Percentiles rank a stretch among this genome's conserved stretches.
These are phyloP conservation scores for Hansenula sp. DNA, from an alignment of 1,139 yeast species.

Conservation along the genomic window DNA sequence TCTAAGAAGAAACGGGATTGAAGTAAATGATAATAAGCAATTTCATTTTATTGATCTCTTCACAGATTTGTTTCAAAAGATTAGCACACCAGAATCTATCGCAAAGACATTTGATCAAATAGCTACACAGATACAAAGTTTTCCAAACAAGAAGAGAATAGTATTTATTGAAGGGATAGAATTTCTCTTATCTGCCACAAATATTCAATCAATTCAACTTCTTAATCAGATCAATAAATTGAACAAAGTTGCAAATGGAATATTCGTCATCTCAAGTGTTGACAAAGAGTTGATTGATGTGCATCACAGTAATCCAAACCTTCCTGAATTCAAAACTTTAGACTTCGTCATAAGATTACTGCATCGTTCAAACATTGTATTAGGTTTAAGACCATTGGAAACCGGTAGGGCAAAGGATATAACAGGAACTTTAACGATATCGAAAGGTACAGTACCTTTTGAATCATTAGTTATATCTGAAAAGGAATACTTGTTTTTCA, in stretches of 20 bases:
- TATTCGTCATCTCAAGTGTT: constrained; percentile 29
- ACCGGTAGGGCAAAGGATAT: constrained; percentile 85
- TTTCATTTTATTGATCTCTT: constrained; percentile 45
- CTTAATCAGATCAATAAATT: constrained; percentile 33
- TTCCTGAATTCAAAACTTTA: constrained; percentile 41
- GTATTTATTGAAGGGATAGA: constrained; percentile 48
- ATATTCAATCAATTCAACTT: constrained; percentile 30
- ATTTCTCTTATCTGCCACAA: constrained; percentile 40
- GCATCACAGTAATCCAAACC: constrained; percentile 30
- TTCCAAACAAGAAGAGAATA: constrained; percentile 21
- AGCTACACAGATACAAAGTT: constrained; percentile 9
- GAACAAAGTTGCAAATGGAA: constrained; percentile 32
- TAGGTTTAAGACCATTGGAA: constrained; percentile 58
- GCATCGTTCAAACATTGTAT: constrained; percentile 45
- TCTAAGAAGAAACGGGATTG: constrained; percentile 43
- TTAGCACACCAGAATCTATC: constrained; percentile 28
- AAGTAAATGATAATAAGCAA: constrained; percentile 21
- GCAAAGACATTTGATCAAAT: constrained; percentile 26
- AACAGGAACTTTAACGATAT: constrained; percentile 63
- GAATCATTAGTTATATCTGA: constrained; percentile 37
- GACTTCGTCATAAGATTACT: constrained; percentile 34
- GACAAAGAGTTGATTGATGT: constrained; percentile 37
- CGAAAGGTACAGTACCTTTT: constrained; percentile 44
- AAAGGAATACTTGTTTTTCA: constrained; percentile 60
- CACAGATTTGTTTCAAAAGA: constrained; percentile 31